Percentiles rank a stretch among this genome's conserved stretches.
Conservation (phyloP, 345 rosid species). For the Rubroshorea leprosula region DNA sequence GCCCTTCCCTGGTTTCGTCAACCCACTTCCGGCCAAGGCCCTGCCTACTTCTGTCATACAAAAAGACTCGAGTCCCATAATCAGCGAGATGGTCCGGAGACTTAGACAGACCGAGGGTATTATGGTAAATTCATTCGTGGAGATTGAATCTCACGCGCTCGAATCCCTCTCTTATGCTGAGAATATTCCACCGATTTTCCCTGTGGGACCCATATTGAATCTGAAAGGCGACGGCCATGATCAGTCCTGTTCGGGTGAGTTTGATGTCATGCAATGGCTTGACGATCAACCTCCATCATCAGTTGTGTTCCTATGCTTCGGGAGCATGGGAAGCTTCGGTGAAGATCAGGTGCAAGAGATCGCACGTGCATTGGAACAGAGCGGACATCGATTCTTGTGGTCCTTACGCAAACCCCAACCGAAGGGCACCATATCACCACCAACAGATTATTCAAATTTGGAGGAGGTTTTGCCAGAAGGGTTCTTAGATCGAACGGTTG, state of each 20-base stretch:
- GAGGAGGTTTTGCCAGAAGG: slow-evolving; percentile 35
- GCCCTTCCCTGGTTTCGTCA: not conserved
- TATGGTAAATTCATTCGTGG: not conserved
- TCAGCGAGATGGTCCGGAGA: not conserved
- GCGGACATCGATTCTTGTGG: slow-evolving; percentile 46
- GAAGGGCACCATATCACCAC: slow-evolving; percentile 8
- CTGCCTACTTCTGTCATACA: not conserved
- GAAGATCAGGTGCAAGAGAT: slow-evolving; percentile 39
- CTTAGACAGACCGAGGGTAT: not conserved
- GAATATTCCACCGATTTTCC: not conserved
- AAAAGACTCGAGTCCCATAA: not conserved
- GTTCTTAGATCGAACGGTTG: slow-evolving; percentile 32
- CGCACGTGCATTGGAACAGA: slow-evolving; percentile 39
- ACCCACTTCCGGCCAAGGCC: not conserved
- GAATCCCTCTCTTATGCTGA: not conserved
- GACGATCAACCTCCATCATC: slow-evolving; percentile 40
- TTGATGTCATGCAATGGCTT: slow-evolving; percentile 45
- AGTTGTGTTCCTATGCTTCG: slow-evolving; percentile 62
- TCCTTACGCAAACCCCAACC: slow-evolving; percentile 31
- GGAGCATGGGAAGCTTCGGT: slow-evolving; percentile 52
- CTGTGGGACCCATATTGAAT: not conserved
- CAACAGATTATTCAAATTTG: slow-evolving; percentile 16
- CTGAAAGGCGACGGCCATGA: not conserved
- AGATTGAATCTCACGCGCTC: not conserved
- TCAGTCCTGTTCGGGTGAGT: not conserved